Evolutionary conservation across 106 monocot species (phyloP), one percentile per base, ranked within the genome.

Genomic region (Alisma plantagoaquatica): DNA sequence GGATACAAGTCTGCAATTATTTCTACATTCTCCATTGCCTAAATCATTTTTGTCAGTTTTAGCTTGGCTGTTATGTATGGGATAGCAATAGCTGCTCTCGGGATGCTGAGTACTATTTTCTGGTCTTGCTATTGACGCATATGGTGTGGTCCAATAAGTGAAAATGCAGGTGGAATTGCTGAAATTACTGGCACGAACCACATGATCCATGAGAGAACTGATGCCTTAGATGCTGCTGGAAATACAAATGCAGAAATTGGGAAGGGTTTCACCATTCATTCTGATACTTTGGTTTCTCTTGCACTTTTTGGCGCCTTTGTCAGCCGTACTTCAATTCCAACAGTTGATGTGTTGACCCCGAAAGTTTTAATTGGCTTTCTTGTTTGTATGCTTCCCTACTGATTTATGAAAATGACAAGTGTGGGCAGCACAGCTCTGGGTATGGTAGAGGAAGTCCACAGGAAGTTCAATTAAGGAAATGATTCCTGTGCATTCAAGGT

Each of bases 241-340:
- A 86, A 86, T 54, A 86, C 86, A 23, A 86, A 76, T 57, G 86
- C 86, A 35, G 86, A 80, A 55, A 86, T 86, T 64, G 86, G 86
- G 33, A 86, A 54, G 54, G 54, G 79, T 9, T 79, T 79, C 29
- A 74, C 79, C 21, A 74, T 70, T 43, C 74, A 74, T 38, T 79
- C 79, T 28, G 56, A 32, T 19, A 38, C 41, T 0, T 38, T 56
- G 4, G 35, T 41, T 11, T 56, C 56, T 2, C 56, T 56, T 41
- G 56, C 56, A 38, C 23, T 56, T 15, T 35, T 41, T 20, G 32
- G 35, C 61, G 79, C 73, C 16, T 79, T 69, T 43, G 73, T 79
- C 43, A 79, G 73, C 50, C 47, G 78, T 26, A 60, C 78, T 10
- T 38, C 14, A 38, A 6, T 38, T 14, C 35, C 35, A 14, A 38